Percentiles rank a stretch among this genome's conserved stretches.
Conservation (phyloP, 78 protist species). For the Cavenderia fasciculata region DNA sequence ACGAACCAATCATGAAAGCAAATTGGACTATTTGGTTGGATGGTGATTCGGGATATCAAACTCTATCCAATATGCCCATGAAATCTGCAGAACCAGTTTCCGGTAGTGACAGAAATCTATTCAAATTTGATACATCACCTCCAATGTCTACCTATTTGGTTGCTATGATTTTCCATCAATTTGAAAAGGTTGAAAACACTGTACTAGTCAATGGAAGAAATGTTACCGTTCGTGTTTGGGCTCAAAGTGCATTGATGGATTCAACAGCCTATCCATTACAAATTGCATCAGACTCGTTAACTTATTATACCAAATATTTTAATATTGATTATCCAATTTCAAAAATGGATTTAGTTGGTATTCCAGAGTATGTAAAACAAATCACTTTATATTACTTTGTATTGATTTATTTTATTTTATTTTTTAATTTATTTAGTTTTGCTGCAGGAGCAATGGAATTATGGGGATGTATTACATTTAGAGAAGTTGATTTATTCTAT, state of each 20-base stretch:
- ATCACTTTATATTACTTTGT: constrained; percentile 9
- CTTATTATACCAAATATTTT: constrained; percentile 76
- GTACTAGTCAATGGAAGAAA: not conserved
- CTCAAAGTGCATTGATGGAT: constrained; percentile 55
- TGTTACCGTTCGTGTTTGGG: constrained; percentile 80
- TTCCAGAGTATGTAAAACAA: constrained; percentile 82
- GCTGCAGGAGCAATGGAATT: constrained; percentile 92
- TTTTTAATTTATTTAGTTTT: not conserved
- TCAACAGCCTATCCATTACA: constrained; percentile 86
- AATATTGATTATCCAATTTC: constrained; percentile 86
- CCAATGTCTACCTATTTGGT: constrained; percentile 94
- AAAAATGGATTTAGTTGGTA: constrained; percentile 89
- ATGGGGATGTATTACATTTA: constrained; percentile 91
- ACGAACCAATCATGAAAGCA: constrained; percentile 75
- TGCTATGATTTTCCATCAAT: constrained; percentile 87
- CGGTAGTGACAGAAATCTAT: not conserved
- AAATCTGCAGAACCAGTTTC: not conserved
- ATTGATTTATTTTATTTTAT: not conserved
- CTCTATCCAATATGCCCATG: constrained; percentile 68
- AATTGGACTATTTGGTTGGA: constrained; percentile 63
- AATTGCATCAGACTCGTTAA: constrained; percentile 32
- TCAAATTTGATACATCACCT: constrained; percentile 77
- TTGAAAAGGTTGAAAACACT: constrained; percentile 33
- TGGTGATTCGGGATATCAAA: not conserved
- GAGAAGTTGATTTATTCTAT: constrained; percentile 80